Conservation (phyloP, 2,329 filamentous ascomycete genomes). For the Stagonosporopsis chrysanthemi region DNA sequence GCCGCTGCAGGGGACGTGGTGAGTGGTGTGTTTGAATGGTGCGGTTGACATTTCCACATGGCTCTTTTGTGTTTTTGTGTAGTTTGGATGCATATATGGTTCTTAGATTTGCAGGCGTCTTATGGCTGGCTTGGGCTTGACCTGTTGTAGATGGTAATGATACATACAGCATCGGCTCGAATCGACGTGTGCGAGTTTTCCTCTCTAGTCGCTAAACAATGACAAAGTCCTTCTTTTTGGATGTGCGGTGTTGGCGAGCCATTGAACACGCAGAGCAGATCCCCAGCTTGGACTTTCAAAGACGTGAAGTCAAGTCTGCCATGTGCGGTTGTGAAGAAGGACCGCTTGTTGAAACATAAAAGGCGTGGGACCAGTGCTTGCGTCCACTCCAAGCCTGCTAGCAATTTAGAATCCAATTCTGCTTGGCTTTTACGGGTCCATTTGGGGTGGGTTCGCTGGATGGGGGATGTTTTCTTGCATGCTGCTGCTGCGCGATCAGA, state of each 20-base stretch:
- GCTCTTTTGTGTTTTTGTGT: no score
- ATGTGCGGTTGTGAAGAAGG: background rate
- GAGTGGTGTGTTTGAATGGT: background rate
- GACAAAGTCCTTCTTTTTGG: no score
- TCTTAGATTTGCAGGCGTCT: background rate
- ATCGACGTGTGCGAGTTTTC: background rate
- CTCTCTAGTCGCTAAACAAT: no score
- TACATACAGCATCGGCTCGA: background rate
- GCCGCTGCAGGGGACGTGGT: conserved; percentile 43
- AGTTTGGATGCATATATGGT: no score
- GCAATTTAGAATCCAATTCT: no score
- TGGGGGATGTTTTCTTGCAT: no score
- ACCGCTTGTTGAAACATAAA: background rate
- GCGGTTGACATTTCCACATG: no score
- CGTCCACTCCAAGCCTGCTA: no score
- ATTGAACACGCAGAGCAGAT: background rate
- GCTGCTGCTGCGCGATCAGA: no score
- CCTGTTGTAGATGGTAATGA: background rate
- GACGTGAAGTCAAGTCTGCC: background rate
- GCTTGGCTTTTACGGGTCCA: no score
- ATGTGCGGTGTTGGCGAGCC: no score
- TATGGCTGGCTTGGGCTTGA: background rate
- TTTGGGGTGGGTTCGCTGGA: no score
- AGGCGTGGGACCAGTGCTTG: background rate
- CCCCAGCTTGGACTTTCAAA: background rate